Conservation (phyloP, 768 basidiomycete genomes). For the Cystobasidium onofrii region DNA sequence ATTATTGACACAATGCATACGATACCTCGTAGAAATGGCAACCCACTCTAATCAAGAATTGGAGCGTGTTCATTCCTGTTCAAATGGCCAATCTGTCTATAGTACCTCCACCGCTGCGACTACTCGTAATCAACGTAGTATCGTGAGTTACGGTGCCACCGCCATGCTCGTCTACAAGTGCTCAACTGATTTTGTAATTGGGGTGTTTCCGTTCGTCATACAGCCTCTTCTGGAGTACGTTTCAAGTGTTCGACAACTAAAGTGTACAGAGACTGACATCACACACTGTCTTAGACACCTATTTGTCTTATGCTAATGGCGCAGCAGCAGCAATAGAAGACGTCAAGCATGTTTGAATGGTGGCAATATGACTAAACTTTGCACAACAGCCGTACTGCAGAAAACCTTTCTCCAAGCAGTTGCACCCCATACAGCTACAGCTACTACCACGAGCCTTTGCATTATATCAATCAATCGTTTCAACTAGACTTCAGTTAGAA, state of each 20-base stretch:
- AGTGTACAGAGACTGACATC: background rate
- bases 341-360: slow-evolving; percentile 1
- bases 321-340: background rate
- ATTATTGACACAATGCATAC: background rate
- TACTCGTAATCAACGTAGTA: slow-evolving; percentile 65
- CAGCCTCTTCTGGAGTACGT: slow-evolving; percentile 25
- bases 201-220: background rate
- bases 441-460: background rate
- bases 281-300: background rate
- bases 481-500: slow-evolving; percentile 49
- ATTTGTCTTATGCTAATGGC: slow-evolving; percentile 21
- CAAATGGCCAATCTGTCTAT: slow-evolving; percentile 60
- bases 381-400: background rate
- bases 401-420: background rate
- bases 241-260: background rate
- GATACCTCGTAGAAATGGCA: slow-evolving; percentile 52
- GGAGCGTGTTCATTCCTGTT: slow-evolving; percentile 67
- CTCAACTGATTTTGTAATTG: no score
- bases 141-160: slow-evolving; percentile 49
- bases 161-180: no score
- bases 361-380: background rate
- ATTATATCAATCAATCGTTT: background rate
- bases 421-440: background rate
- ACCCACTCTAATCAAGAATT: slow-evolving; percentile 67
- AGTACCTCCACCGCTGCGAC: slow-evolving; percentile 67